phyloP scores from a whole-genome alignment of 2,329 filamentous ascomycete genomes.

The Tetracladium maxilliforme region DNA sequence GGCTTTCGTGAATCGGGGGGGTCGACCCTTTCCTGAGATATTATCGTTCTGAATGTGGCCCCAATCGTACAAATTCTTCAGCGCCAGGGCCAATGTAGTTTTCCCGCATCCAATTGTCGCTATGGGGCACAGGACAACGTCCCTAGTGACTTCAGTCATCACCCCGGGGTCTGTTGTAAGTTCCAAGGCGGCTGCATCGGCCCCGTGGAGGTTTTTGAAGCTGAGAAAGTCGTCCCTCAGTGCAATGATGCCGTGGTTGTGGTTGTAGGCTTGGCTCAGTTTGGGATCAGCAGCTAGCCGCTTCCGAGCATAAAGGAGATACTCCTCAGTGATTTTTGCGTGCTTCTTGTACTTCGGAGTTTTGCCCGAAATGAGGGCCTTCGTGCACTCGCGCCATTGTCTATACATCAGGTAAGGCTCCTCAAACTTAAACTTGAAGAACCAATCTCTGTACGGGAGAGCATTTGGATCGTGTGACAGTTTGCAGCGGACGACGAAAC shows the following conservation, averaged over 20 bases:
- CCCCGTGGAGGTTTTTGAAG: slow-evolving; percentile 71
- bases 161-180: slow-evolving; percentile 32
- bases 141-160: slow-evolving; percentile 39
- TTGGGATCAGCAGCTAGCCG: slow-evolving; percentile 54
- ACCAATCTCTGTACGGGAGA: slow-evolving; percentile 73
- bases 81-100: slow-evolving; percentile 75
- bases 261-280: slow-evolving; percentile 57
- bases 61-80: slow-evolving; percentile 76
- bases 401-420: slow-evolving; percentile 98
- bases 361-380: slow-evolving; percentile 65
- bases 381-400: slow-evolving; percentile 96
- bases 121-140: slow-evolving; percentile 77
- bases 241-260: slow-evolving; percentile 90
- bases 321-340: slow-evolving; percentile 77
- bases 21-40: slow-evolving; percentile 65
- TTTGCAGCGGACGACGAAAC: slow-evolving; percentile 89
- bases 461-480: slow-evolving; percentile 34
- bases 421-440: slow-evolving; percentile 99
- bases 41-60: slow-evolving; percentile 96
- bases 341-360: slow-evolving; percentile 76
- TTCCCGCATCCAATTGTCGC: slow-evolving; percentile 95
- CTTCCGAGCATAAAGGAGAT: slow-evolving; percentile 66
- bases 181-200: slow-evolving; percentile 73
- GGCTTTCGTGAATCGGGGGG: slow-evolving; percentile 61
- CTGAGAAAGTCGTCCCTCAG: slow-evolving; percentile 78